phyloP scores from a whole-genome alignment of 1,284 basidiomycete genomes.

The Veloboletus limbatus region DNA sequence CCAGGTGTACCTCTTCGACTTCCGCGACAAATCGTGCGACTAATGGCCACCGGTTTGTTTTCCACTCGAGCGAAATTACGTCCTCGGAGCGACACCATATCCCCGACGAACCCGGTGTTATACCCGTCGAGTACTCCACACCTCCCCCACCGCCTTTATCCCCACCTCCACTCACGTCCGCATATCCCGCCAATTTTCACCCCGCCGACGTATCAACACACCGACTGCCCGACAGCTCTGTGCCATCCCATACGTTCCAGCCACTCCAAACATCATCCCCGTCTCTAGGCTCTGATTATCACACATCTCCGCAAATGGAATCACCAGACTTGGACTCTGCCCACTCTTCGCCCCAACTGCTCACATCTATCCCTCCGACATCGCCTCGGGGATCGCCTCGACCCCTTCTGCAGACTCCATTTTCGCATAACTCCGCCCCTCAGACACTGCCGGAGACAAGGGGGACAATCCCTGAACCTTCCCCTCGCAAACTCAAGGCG shows the following conservation, averaged over 20 bases:
- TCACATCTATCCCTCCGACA: constrained; percentile 13
- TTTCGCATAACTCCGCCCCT: constrained; percentile 17
- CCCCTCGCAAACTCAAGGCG: constrained; percentile 44
- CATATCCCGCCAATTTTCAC: constrained; percentile 20
- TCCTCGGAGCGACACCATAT: constrained; percentile 72
- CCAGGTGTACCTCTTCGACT: constrained; percentile 69
- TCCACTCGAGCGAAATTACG: constrained; percentile 77
- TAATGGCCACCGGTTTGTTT: constrained; percentile 87
- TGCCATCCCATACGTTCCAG: constrained; percentile 20
- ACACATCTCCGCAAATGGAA: constrained; percentile 38
- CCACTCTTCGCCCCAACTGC: constrained; percentile 24
- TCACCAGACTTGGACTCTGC: constrained; percentile 22
- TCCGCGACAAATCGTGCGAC: constrained; percentile 63
- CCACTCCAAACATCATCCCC: constrained; percentile 18
- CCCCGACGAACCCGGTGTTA: constrained; percentile 66
- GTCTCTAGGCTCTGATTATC: constrained; percentile 35
- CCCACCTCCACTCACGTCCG: constrained; percentile 23
- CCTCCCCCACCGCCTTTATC: constrained; percentile 31
- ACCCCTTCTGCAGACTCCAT: constrained; percentile 16
- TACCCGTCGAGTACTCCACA: constrained; percentile 40
- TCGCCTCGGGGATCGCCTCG: constrained; percentile 21
- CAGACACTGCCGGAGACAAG: constrained; percentile 20
- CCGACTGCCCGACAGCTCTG: constrained; percentile 11
- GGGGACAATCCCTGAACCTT: constrained; percentile 18
- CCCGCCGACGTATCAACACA: constrained; percentile 18